Evolutionary conservation across 2,329 filamentous ascomycete genomes (phyloP).

Genomic region (Sclerotinia sclerotiorum): DNA sequence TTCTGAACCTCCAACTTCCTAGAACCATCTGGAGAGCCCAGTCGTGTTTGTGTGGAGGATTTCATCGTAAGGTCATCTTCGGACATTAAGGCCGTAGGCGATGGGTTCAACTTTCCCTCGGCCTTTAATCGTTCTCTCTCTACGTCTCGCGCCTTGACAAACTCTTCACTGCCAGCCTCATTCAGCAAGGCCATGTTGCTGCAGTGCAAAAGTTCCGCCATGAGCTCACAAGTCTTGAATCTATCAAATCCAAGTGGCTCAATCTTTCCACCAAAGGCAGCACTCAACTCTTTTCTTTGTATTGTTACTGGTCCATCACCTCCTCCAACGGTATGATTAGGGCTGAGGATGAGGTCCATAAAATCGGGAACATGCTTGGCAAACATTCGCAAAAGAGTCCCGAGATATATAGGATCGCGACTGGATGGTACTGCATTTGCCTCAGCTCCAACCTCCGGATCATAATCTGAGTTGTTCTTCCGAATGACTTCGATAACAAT

Average conservation of each 20-base stretch:
- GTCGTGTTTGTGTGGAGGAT: conserved; percentile 48
- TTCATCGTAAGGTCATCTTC: conserved; percentile 65
- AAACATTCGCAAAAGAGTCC: conserved; percentile 83
- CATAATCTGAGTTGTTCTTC: conserved; percentile 99
- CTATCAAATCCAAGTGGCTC: conserved; percentile 95
- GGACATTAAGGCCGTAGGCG: conserved; percentile 45
- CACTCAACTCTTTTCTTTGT: conserved; percentile 72
- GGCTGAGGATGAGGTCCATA: conserved; percentile 83
- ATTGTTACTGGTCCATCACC: conserved; percentile 58
- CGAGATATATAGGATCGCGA: conserved; percentile 92
- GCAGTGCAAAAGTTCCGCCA: conserved; percentile 96
- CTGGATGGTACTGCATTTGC: conserved; percentile 77
- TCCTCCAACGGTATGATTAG: conserved; percentile 57
- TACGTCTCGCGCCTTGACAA: conserved; percentile 75
- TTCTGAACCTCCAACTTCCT: conserved; percentile 77
- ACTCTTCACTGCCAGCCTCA: conserved; percentile 82
- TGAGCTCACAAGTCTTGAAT: conserved; percentile 98
- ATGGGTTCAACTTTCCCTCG: conserved; percentile 66
- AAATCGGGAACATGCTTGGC: conserved; percentile 91
- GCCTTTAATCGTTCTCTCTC: conserved; percentile 77
- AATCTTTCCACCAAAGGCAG: conserved; percentile 87
- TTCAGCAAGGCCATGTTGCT: conserved; percentile 98
- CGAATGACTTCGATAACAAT: conserved; percentile 98
- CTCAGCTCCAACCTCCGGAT: conserved; percentile 83
- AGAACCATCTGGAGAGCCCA: conserved; percentile 60